Evolutionary conservation across 129 eudicot genomes (phyloP), one percentile per base, ranked within the genome.

Genomic region (Pulicaria dysenterica): DNA sequence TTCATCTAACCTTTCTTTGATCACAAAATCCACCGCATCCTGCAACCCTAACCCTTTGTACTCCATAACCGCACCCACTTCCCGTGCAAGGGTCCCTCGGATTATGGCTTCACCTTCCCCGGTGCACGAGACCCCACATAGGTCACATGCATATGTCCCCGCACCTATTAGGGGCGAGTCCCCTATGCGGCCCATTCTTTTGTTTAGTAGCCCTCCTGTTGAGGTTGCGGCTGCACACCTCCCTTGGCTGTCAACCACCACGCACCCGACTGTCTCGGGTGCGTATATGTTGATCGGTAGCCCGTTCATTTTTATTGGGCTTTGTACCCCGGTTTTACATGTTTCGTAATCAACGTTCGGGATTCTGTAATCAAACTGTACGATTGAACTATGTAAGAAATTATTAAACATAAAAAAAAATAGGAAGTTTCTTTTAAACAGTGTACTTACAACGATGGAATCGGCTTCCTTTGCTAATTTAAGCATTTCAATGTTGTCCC

Each of bases 61-160:
- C 85, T 93, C 98, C 96, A 93, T 93, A 71, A 93, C 86, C 41
- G 98, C 98, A 42, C 92, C 95, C 83, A 93, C 98, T 41, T 89
- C 98, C 24, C 98, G 88, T 0, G 98, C 96, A 42, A 93, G 90
- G 46, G 98, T 93, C 14, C 88, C 88, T 4, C 98, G 84, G n/a
- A 90, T 84, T 62, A 93, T 93, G 11, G 98, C 98, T 71, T 93
- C 98, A 0, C 98, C 98, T 49, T 93, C 98, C 5, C 98, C 98
- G 0, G 98, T 93, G 81, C 98, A 93, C 2, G 98, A 93, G 3
- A 93, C 95, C 14, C 79, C 98, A 58, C 98, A 93, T 0, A 85
- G 36, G 6, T 90, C 86, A 60, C 96, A 84, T 2, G 98, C 98
- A 8, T 93, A 93, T 16, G 98, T 93, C 59, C 98, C 98, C 0